Conservation (phyloP, 139 green algal genomes). For the Chlorella sp. region DNA sequence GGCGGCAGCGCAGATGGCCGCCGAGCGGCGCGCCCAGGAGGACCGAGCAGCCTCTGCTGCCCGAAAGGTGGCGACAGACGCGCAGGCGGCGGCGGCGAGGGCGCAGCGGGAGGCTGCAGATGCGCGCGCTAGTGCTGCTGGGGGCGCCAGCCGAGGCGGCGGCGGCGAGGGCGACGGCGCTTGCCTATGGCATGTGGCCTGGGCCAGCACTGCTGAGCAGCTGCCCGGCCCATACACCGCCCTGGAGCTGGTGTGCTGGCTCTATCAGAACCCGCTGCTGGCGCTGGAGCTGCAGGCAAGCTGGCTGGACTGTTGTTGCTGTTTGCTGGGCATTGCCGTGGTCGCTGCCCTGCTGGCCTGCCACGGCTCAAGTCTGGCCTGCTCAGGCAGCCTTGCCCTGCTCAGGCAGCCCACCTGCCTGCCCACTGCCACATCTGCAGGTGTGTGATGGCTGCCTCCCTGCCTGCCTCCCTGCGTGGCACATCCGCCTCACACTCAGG, state of each 20-base stretch:
- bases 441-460: background rate
- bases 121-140: background rate
- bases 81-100: background rate
- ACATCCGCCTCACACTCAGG: too few species aligned
- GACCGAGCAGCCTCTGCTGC: background rate
- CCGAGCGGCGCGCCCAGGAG: background rate
- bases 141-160: background rate
- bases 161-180: background rate
- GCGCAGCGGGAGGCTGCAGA: background rate
- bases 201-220: background rate
- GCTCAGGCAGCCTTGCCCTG: too few species aligned
- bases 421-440: too few species aligned
- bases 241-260: slow-evolving; percentile 15
- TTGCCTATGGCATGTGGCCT: background rate
- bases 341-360: too few species aligned
- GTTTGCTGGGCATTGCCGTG: too few species aligned
- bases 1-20: background rate
- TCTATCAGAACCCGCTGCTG: slow-evolving; percentile 6
- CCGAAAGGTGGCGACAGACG: background rate
- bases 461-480: background rate
- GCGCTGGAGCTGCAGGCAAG: slow-evolving; percentile 6
- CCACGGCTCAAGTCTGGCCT: too few species aligned
- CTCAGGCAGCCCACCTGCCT: background rate
- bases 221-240: background rate
- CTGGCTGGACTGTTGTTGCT: too few species aligned